Evolutionary conservation across 768 basidiomycete species (phyloP), one percentile per base, ranked within the genome.

Genomic region (Lactarius deliciosus): DNA sequence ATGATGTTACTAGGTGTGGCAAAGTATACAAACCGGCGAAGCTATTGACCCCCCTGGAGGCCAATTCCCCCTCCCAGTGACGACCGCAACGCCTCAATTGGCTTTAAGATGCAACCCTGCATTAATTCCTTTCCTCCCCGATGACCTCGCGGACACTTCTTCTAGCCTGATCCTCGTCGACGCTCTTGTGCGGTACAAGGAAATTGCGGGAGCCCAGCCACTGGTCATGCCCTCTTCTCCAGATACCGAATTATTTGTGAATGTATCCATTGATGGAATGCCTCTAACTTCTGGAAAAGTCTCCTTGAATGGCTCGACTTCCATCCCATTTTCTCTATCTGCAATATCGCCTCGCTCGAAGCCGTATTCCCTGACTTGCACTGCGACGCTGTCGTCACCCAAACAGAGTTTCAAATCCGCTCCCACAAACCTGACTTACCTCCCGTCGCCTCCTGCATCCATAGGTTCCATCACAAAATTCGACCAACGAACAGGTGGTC

Each of bases 51-150:
- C 78, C 0, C 82, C 83, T 0, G 82, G 80, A 0, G 82, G 83
- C 2, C 76, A 79, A 60, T 85, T 84, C 64, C 74, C 75, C 8
- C 62, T 77, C 1, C 80, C 81, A 0, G 69, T 72, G 0, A 62
- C 68, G 3, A 81, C 80, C 4, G 22, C 71, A 3, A 68, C 69
- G 8, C 79, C 83, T 10, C 75, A 82, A 16, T 73, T 84, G 1
- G 79, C 79, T 0, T 77, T 85, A 54, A 79, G 81, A 54, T 85
- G 83, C 66, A 75, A 79, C 1, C 83, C 82, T 1, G 79, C 73
- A 7, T 77, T 83, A 55, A 78, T 78, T 47, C 83, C 83, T 2
- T 85, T 82, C 73, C 77, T 84, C 2, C 74, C 78, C 9, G 77
- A 78, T 50, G 83, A 84, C 64, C 41, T 43, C 22, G 7, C 57